Evolutionary conservation across 129 eudicot species (phyloP), one percentile per base, ranked within the genome.

Genomic region (Escallonia herrerae): DNA sequence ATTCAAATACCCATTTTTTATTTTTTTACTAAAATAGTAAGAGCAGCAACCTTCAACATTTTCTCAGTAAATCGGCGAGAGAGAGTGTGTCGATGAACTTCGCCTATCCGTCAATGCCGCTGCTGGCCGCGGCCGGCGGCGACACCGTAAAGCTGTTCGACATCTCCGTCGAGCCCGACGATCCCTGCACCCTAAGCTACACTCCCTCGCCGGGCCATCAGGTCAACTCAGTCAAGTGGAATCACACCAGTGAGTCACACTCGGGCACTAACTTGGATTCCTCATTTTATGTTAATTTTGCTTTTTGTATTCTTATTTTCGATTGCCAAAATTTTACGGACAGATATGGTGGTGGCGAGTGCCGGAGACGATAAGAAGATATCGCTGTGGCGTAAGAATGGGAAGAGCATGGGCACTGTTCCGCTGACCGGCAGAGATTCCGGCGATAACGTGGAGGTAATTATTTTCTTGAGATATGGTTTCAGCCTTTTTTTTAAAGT

Each of bases 291-390:
- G 14, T 41, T 56, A 15, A 56, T 33, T 11, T 0, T 4, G 33
- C 43, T 6, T 38, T 47, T 56, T 53, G 4, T 7, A 38, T 54
- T 41, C 10, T 10, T 3, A 7, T 43, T 37, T 63, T 72, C 9
- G 45, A n/a, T 61, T 62, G 7, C 13, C 37, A 40, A 59, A 7
- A 58, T 53, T 48, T 15, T 3, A 13, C 2, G 71, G 41, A 65
- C 33, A 90, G 97, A 90, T 90, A 84, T 90, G 87, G 95, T 90
- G 67, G 88, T 90, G 71, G 97, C 97, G 14, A 90, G 95, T 76
- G 97, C 89, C 5, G 97, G 97, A 56, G 95, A 90, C 8, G 95
- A 90, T 79, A 74, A 83, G 15, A 78, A 74, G 79, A 86, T 90
- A 69, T 83, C 95, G 3, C 50, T 90, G 67, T 86, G 95, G 95